phyloP scores from a whole-genome alignment of 306 rosid species.

The Quercus parvula region DNA sequence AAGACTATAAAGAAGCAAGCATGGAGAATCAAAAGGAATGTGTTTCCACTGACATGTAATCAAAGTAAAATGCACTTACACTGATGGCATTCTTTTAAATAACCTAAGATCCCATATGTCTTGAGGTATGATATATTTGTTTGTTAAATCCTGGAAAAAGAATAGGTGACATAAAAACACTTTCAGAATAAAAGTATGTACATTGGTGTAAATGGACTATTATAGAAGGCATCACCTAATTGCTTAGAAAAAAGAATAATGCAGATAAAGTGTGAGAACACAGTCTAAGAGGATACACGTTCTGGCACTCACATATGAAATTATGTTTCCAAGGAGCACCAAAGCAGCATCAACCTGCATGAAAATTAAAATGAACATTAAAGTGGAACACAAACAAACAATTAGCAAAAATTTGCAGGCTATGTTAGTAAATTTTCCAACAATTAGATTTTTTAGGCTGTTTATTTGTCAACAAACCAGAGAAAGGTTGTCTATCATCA shows the following conservation, averaged over 20 bases:
- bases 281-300: slow-evolving; percentile 6
- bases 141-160: slow-evolving; percentile 57
- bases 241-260: not conserved
- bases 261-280: not conserved
- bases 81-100: slow-evolving; percentile 69
- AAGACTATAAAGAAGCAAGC: no score
- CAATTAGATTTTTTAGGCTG: not conserved
- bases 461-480: no score
- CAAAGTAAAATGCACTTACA: slow-evolving; percentile 47
- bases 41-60: not conserved
- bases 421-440: not conserved
- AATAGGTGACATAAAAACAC: slow-evolving; percentile 26
- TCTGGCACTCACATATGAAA: slow-evolving; percentile 62
- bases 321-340: slow-evolving; percentile 73
- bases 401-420: not conserved
- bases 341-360: slow-evolving; percentile 87
- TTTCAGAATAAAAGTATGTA: not conserved
- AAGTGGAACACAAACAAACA: not conserved
- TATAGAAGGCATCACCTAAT: slow-evolving; percentile 3
- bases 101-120: slow-evolving; percentile 90
- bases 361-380: slow-evolving; percentile 24
- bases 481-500: not conserved
- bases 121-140: slow-evolving; percentile 65
- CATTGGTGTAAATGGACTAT: not conserved
- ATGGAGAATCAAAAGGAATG: not conserved